These are phyloP conservation scores for Cercospora janseana DNA, from an alignment of 2,329 filamentous ascomycete genomes.

Conservation along the genomic window DNA sequence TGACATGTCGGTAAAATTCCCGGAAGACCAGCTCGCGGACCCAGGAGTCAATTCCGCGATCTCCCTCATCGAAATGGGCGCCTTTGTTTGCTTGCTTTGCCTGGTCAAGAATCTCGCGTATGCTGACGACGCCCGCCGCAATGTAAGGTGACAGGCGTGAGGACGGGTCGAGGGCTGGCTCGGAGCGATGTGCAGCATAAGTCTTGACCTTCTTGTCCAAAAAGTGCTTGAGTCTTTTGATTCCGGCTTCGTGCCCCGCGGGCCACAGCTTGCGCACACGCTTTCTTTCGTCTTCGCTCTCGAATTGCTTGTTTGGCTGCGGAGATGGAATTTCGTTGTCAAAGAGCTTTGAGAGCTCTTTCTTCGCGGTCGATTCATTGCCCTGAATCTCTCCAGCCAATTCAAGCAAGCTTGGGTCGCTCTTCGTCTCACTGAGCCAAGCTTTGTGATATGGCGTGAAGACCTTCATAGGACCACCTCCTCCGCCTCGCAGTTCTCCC, in stretches of 20 bases:
- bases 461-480: constrained; percentile 51
- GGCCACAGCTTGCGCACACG: constrained; percentile 48
- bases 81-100: constrained; percentile 45
- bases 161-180: constrained; percentile 45
- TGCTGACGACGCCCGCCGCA: constrained; percentile 46
- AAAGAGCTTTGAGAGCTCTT: constrained; percentile 59
- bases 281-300: constrained; percentile 40
- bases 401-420: constrained; percentile 46
- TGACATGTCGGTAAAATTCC: constrained; percentile 52
- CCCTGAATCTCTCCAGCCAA: constrained; percentile 42
- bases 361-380: constrained; percentile 47
- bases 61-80: constrained; percentile 45
- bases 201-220: constrained; percentile 40
- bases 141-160: constrained; percentile 48
- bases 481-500: constrained; percentile 43
- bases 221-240: constrained; percentile 44
- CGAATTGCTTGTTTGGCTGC: constrained; percentile 44
- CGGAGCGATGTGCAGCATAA: constrained; percentile 45
- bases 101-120: constrained; percentile 47
- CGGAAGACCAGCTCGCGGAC: constrained; percentile 54
- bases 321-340: constrained; percentile 45
- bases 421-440: constrained; percentile 48
- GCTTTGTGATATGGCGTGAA: constrained; percentile 52
- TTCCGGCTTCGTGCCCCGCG: constrained; percentile 45
- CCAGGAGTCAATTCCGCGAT: constrained; percentile 44